Percentiles rank a stretch among this genome's conserved stretches.
phyloP scores from a whole-genome alignment of 108 stramenopile genomes.

The Skeletonema potamos region DNA sequence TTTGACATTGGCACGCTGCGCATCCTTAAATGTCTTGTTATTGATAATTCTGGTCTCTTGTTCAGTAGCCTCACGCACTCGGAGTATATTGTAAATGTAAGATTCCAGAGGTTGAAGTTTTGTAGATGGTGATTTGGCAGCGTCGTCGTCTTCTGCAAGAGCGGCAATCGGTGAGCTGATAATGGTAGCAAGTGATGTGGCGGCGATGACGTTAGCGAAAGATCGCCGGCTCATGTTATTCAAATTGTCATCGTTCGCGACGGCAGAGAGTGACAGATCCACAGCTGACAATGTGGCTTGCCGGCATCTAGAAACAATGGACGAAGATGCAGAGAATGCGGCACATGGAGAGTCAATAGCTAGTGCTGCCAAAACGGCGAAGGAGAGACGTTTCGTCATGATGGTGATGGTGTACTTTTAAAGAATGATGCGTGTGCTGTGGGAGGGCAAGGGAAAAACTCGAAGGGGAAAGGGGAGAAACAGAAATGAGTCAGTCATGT shows the following conservation, averaged over 20 bases:
- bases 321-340: not conserved
- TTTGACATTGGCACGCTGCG: constrained; percentile 89
- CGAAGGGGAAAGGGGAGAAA: no score
- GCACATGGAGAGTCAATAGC: not conserved
- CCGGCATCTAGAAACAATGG: not conserved
- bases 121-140: constrained; percentile 5
- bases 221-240: constrained; percentile 13
- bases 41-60: constrained; percentile 85
- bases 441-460: no score
- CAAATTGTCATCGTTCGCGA: not conserved
- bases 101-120: constrained; percentile 27
- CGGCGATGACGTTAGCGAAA: constrained; percentile 5
- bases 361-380: not conserved
- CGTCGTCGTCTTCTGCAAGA: constrained; percentile 16
- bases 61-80: constrained; percentile 80
- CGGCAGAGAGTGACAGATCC: not conserved
- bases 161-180: constrained; percentile 6
- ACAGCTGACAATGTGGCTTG: not conserved
- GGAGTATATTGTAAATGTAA: constrained; percentile 65
- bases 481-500: no score
- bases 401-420: not conserved
- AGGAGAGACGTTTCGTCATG: not conserved
- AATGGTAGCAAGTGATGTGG: not conserved
- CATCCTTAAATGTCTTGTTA: constrained; percentile 85
- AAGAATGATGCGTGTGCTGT: no score